Base-by-base conservation (phyloP, 352 stramenopile species). In the Phytophthora tubulina region DNA sequence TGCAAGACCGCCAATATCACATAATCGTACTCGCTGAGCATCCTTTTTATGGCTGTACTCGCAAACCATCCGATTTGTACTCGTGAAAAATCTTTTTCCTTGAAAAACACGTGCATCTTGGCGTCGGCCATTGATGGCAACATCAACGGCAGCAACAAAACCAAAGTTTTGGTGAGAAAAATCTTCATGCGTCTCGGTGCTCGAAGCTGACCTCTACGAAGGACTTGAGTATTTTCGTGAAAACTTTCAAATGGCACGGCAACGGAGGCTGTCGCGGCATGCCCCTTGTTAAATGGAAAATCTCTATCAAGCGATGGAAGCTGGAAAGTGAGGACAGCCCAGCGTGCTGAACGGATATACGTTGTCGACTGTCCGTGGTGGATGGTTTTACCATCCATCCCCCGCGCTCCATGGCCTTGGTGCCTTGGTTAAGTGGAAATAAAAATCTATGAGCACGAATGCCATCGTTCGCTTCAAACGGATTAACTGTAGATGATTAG, bases 291-390 rank as follows among this genome's bases (percentile, higher is more conserved):
- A 51, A 51, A 51, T 51, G 6, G 35, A 11, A 11, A 21, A 8
- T 6, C 13, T 15, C 45, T 39, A 39, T 21, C 17, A 31, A 46
- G 38, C 21, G 21, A 21, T 60, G 21, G 21, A 21, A 60, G 6
- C 17, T 36, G 3, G 14, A 21, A 49, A 31, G 15, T 39, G 36
- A 50, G 36, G 53, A 60, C 36, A 60, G 38, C 27, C 38, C 11
- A 48, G 49, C 6, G 38, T 31, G 11, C 53, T 48, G 6, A 21
- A 35, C 14, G 30, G 27, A 51, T 33, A n/a, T 8, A 32, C 10
- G 35, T 35, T 46, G n/a, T 46, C 9, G 51, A 35, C 50, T 59
- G 52, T 50, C 17, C 27, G 53, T 39, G 17, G 46, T 56, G 32
- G 49, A 42, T 56, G 49, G 4, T 42, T 30, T 38, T 36, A 36